Conservation (phyloP, 2,329 filamentous ascomycete genomes). For the Xylaria arbuscula region DNA sequence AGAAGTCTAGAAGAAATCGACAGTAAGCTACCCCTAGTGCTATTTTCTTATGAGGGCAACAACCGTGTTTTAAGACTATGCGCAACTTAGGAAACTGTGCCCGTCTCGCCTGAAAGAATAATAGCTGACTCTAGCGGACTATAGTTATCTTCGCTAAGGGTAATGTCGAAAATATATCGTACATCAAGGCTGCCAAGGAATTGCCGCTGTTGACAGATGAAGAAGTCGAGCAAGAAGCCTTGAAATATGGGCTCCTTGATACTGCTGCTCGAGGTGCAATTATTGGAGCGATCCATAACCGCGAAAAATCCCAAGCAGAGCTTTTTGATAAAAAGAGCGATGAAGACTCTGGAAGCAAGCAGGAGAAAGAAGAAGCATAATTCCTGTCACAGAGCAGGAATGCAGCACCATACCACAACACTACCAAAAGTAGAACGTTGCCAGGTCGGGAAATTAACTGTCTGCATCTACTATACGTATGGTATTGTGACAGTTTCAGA, state of each 20-base stretch:
- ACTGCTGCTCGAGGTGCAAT: conserved; percentile 41
- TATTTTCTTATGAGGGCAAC: not conserved
- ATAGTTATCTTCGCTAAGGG: conserved; percentile 68
- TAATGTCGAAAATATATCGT: conserved; percentile 67
- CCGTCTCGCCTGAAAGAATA: not conserved
- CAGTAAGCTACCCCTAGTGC: conserved; percentile 35
- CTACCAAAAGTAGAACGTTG: too few relatives aligned
- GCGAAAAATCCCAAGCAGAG: conserved; percentile 35
- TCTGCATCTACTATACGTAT: too few relatives aligned
- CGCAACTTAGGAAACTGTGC: not conserved
- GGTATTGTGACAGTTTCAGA: too few relatives aligned
- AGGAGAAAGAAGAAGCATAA: conserved; percentile 33
- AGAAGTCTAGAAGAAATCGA: conserved; percentile 67
- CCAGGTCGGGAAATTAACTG: too few relatives aligned
- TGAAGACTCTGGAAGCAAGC: conserved; percentile 40
- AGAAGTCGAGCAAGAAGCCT: conserved; percentile 64
- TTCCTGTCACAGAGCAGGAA: not conserved
- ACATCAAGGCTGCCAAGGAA: conserved; percentile 67
- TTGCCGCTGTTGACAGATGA: conserved; percentile 63
- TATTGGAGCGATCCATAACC: conserved; percentile 2
- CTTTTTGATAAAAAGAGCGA: conserved; percentile 43
- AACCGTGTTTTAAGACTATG: not conserved
- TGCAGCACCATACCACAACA: too few relatives aligned
- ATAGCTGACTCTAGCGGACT: not conserved
- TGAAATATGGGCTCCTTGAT: conserved; percentile 49